phyloP scores from a whole-genome alignment of 129 eudicot genomes.

The Flaveria sonorensis region DNA sequence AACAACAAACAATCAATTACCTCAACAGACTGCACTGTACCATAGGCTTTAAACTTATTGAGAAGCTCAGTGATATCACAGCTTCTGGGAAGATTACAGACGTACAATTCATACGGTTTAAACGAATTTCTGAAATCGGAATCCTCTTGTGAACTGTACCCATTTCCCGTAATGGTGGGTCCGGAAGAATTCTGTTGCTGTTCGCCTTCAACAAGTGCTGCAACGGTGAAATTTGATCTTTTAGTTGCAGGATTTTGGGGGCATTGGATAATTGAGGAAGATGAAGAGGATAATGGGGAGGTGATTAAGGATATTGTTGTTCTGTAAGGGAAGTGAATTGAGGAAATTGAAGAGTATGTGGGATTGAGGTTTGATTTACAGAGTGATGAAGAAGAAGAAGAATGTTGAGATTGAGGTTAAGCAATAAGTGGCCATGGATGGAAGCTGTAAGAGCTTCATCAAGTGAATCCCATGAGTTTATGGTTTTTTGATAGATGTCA shows the following conservation, averaged over 20 bases:
- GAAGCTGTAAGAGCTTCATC: constrained; percentile 28
- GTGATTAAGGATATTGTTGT: background rate
- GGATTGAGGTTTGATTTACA: constrained; percentile 25
- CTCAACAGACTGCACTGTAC: constrained; percentile 56
- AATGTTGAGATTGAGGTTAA: constrained; percentile 27
- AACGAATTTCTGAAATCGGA: constrained; percentile 27
- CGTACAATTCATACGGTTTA: constrained; percentile 41
- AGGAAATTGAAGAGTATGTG: constrained; percentile 2
- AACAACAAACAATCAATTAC: constrained; percentile 2
- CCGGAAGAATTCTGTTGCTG: constrained; percentile 18
- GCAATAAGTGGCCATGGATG: constrained; percentile 42
- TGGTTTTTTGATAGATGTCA: constrained; percentile 8
- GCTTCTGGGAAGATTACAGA: constrained; percentile 53
- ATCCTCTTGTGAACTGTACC: constrained; percentile 32
- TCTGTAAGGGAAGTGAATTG: constrained; percentile 17
- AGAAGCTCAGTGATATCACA: constrained; percentile 39
- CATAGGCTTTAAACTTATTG: constrained; percentile 37
- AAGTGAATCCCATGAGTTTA: constrained; percentile 21
- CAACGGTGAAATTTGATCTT: constrained; percentile 21
- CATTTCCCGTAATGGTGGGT: constrained; percentile 23
- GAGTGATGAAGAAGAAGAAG: constrained; percentile 2
- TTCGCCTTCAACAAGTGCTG: constrained; percentile 32
- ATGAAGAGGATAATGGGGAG: constrained; percentile 17
- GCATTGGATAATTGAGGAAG: constrained; percentile 7
- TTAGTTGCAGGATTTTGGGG: constrained; percentile 11